phyloP scores from a whole-genome alignment of 2,329 filamentous ascomycete genomes.

The Phyllosticta citrichinensis region DNA sequence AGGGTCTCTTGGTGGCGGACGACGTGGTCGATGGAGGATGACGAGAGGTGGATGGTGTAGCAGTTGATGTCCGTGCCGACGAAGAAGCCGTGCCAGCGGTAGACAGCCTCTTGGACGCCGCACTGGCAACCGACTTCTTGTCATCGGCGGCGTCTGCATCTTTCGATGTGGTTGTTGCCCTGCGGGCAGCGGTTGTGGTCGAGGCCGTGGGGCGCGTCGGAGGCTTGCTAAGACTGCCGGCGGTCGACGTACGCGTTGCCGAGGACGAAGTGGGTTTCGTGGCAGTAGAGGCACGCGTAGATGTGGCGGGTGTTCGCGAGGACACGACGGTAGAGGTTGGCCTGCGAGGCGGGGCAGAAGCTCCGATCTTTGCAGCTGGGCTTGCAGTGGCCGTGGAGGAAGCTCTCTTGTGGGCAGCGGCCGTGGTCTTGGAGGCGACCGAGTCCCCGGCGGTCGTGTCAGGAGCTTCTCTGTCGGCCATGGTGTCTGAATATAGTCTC shows the following conservation, averaged over 20 bases:
- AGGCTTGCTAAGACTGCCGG: constrained; percentile 4
- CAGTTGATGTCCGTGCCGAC: background rate
- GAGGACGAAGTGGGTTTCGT: constrained; percentile 6
- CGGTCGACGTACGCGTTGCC: constrained; percentile 2
- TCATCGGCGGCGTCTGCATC: constrained; percentile 5
- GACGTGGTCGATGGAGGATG: background rate
- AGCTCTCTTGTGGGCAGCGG: constrained; percentile 1
- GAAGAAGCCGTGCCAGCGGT: constrained; percentile 6
- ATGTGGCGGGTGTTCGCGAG: constrained; percentile 1
- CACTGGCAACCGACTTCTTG: constrained; percentile 1
- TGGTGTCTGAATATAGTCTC: constrained; percentile 3
- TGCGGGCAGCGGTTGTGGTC: background rate
- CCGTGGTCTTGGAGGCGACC: background rate
- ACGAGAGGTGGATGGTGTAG: background rate
- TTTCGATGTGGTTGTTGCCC: background rate
- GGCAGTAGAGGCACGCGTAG: constrained; percentile 4
- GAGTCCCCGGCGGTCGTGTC: background rate
- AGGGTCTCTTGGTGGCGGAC: background rate
- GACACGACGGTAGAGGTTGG: constrained; percentile 7
- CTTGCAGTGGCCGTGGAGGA: constrained; percentile 5
- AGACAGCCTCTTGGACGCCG: constrained; percentile 5
- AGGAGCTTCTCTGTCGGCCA: constrained; percentile 8
- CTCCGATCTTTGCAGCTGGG: constrained; percentile 6
- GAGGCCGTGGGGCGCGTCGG: constrained; percentile 1
- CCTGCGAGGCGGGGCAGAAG: constrained; percentile 6